Evolutionary conservation across 768 basidiomycete genomes (phyloP).

Genomic region (Termitomyces sp.): DNA sequence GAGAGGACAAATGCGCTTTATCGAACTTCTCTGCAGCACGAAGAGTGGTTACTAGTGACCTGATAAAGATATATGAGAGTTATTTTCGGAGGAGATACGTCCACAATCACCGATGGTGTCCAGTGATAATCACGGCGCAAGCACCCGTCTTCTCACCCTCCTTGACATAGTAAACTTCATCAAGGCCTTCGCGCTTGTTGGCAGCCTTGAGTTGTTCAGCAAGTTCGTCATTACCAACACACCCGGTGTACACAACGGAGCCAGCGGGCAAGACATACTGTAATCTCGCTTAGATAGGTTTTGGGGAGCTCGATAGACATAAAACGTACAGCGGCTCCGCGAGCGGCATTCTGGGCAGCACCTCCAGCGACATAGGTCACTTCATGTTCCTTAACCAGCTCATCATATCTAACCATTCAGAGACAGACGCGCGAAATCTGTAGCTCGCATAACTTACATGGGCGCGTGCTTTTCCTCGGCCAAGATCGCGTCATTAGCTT

Average conservation of each 20-base stretch:
- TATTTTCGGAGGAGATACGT: neutral
- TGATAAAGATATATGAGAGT: slow-evolving; percentile 21
- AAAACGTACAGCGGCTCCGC: slow-evolving; percentile 83
- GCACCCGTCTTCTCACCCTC: slow-evolving; percentile 89
- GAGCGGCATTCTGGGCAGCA: slow-evolving; percentile 94
- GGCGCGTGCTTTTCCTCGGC: slow-evolving; percentile 83
- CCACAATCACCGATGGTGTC: slow-evolving; percentile 68
- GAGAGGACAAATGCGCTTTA: slow-evolving; percentile 70
- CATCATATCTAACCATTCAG: slow-evolving; percentile 66
- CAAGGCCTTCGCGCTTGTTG: slow-evolving; percentile 88
- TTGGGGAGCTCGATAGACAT: neutral
- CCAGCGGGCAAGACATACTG: slow-evolving; percentile 87
- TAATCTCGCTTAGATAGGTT: slow-evolving; percentile 9
- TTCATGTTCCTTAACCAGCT: slow-evolving; percentile 68
- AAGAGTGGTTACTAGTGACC: slow-evolving; percentile 90
- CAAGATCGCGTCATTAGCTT: slow-evolving; percentile 94
- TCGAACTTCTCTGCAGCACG: slow-evolving; percentile 90
- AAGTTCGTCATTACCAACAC: slow-evolving; percentile 90
- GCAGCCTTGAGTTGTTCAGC: slow-evolving; percentile 84
- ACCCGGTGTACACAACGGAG: slow-evolving; percentile 92
- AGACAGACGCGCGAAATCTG: neutral
- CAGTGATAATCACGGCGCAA: slow-evolving; percentile 93
- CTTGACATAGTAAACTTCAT: slow-evolving; percentile 85
- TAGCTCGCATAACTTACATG: slow-evolving; percentile 50
- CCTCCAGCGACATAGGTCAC: slow-evolving; percentile 95